Conservation (phyloP, 192 early-diverging fungal genomes). For the Gonapodya sp. region DNA sequence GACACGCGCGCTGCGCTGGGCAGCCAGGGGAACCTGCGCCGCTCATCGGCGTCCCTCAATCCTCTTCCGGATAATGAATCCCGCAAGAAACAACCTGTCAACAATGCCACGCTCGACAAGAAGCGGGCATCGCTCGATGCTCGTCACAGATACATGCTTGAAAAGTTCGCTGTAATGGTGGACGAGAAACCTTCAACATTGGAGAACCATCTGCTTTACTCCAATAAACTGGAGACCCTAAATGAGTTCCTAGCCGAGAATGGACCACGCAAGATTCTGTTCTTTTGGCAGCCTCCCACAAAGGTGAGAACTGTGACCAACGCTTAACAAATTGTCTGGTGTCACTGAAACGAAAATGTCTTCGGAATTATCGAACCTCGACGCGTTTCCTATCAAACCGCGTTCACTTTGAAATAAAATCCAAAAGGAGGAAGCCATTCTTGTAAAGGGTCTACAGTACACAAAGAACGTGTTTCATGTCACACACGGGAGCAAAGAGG, state of each 20-base stretch:
- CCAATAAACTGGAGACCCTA: slow-evolving; percentile 43
- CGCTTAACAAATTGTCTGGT: background rate
- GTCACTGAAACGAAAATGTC: background rate
- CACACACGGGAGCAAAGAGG: slow-evolving; percentile 38
- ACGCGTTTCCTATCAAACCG: background rate
- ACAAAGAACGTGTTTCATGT: slow-evolving; percentile 36
- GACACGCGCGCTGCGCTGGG: background rate
- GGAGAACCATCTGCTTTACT: slow-evolving; percentile 42
- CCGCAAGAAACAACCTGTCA: background rate
- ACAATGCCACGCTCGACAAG: slow-evolving; percentile 32
- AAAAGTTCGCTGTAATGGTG: slow-evolving; percentile 41
- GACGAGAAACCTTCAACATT: slow-evolving; percentile 47
- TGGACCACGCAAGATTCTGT: slow-evolving; percentile 38
- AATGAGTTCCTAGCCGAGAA: slow-evolving; percentile 55
- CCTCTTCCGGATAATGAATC: background rate
- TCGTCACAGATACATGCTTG: slow-evolving; percentile 44
- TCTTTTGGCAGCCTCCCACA: slow-evolving; percentile 41
- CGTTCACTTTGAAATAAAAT: too few species aligned
- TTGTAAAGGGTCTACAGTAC: background rate
- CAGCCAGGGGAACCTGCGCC: background rate
- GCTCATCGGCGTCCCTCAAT: background rate
- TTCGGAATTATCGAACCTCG: background rate
- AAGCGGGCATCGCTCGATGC: slow-evolving; percentile 41
- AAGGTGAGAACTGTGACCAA: background rate
- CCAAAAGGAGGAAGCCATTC: background rate